phyloP scores from a whole-genome alignment of 192 early-diverging fungal genomes.

The Phlyctochytrium planicorne region DNA sequence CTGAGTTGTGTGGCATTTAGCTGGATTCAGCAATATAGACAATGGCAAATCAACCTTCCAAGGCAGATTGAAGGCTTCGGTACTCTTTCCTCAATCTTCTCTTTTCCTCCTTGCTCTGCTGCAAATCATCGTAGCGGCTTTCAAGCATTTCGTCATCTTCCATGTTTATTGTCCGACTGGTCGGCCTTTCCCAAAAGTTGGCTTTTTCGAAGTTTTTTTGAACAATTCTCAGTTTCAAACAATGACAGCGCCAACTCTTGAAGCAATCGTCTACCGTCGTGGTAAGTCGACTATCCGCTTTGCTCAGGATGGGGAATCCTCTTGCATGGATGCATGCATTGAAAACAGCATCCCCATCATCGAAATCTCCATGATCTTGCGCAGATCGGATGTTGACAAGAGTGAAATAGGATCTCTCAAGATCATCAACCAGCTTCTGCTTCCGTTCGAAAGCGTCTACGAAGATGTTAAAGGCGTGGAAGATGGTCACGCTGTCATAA shows the following conservation, averaged over 20 bases:
- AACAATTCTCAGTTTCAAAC: too few relatives aligned
- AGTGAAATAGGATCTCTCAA: constrained; percentile 52
- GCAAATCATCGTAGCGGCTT: too few relatives aligned
- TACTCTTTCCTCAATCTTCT: constrained; percentile 11
- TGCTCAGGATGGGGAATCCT: too few relatives aligned
- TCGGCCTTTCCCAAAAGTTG: too few relatives aligned
- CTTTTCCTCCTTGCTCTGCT: constrained; percentile 5
- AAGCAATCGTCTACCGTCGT: constrained; percentile 17
- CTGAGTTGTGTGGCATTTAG: background rate
- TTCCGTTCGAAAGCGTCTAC: constrained; percentile 83
- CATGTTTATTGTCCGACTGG: too few relatives aligned
- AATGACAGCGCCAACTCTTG: too few relatives aligned
- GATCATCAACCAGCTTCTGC: constrained; percentile 88
- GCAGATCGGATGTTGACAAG: constrained; percentile 4
- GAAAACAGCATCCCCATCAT: too few relatives aligned
- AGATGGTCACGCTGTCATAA: constrained; percentile 84
- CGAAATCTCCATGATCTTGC: too few relatives aligned
- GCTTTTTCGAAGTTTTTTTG: too few relatives aligned
- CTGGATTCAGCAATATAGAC: background rate
- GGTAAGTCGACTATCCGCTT: constrained; percentile 12
- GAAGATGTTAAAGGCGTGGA: constrained; percentile 59
- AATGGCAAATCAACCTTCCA: constrained; percentile 9
- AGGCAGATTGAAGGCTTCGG: constrained; percentile 7
- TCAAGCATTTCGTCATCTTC: too few relatives aligned
- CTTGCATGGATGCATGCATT: too few relatives aligned